Base-by-base conservation (phyloP, 1,284 basidiomycete genomes). In the Irpex lacteus region DNA sequence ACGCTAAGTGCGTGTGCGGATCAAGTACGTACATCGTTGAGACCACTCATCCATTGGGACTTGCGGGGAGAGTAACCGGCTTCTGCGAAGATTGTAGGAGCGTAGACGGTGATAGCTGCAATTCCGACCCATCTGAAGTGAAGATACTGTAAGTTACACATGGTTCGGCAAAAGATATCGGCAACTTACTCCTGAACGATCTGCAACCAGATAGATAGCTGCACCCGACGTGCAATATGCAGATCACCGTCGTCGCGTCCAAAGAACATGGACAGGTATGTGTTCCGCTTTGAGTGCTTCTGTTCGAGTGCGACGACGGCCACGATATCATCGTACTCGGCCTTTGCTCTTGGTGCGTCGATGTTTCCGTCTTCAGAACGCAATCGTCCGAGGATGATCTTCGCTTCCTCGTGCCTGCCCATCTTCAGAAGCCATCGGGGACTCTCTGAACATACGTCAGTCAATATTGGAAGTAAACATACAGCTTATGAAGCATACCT, bases 391-490 rank as follows among this genome's bases (percentile, higher is more conserved):
- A 85, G 76, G 62, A 84, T 78, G 15, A 72, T 70, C 60, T 75
- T 75, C 3, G 85, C 85, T 60, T 82, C 79, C 4, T 80, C 79
- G 36, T 74, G 69, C 4, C 81, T 78, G 5, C 85, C 85, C 63
- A 78, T 79, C 72, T 82, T 84, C 66, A 85, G 73, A 21, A 86
- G 78, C 81, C 82, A 86, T 57, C 85, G 82, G 5, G 85, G 85
- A 18, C 81, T 84, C 67, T 87, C 85, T 65, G 80, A 53, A 13
- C 15, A 26, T 26, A 4, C 50, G 5, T 19, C 50, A 19, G 9
- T 15, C 40, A 44, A 44, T 9, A 44, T 40, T 8, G 15, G 38
- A 40, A 9, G 38, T 40, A 44, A 11, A 15, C 15, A 15, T n/a
- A 15, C 26, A 36, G 44, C 38, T 62, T 49, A 61, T 34, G 6